phyloP scores from a whole-genome alignment of 2,329 filamentous ascomycete species.

The Monosporascus sp. region DNA sequence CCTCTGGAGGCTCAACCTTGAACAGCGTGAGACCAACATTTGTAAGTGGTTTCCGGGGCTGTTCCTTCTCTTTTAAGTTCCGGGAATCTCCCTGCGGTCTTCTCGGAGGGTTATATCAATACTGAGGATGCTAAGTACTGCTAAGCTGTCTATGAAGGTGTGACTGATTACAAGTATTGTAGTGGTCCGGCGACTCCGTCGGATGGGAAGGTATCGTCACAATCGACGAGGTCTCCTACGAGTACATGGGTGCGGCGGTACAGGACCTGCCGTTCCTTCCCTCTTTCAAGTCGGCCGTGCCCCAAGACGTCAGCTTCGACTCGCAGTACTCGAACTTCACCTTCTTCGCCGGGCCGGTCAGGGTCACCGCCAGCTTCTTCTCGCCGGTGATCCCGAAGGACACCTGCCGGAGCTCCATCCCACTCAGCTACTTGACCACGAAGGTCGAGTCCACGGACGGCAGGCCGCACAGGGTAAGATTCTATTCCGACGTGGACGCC shows the following conservation, averaged over 20 bases:
- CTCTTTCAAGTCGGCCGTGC: slow-evolving; percentile 32
- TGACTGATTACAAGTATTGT: background rate
- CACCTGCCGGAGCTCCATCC: slow-evolving; percentile 71
- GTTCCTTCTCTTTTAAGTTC: background rate
- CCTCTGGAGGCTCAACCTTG: slow-evolving; percentile 67
- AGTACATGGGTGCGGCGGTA: slow-evolving; percentile 42
- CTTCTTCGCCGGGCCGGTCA: slow-evolving; percentile 29
- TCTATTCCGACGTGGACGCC: slow-evolving; percentile 65
- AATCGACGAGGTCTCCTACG: slow-evolving; percentile 33
- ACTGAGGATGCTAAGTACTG: too few relatives aligned
- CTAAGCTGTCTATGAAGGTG: background rate
- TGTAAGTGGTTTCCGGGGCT: slow-evolving; percentile 2
- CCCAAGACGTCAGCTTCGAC: slow-evolving; percentile 37
- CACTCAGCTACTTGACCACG: slow-evolving; percentile 71
- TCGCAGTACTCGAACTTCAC: slow-evolving; percentile 43
- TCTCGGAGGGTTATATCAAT: background rate
- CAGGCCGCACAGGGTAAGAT: slow-evolving; percentile 49
- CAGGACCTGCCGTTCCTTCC: slow-evolving; percentile 31
- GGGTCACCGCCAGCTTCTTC: slow-evolving; percentile 49
- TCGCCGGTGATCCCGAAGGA: slow-evolving; percentile 77
- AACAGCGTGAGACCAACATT: slow-evolving; percentile 73
- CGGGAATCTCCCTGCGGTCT: too few relatives aligned
- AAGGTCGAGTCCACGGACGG: slow-evolving; percentile 52
- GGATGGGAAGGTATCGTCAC: slow-evolving; percentile 46
- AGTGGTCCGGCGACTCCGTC: slow-evolving; percentile 53